These are phyloP conservation scores for Fusarium mundagurra DNA, from an alignment of 2,329 filamentous ascomycete species.

Conservation along the genomic window DNA sequence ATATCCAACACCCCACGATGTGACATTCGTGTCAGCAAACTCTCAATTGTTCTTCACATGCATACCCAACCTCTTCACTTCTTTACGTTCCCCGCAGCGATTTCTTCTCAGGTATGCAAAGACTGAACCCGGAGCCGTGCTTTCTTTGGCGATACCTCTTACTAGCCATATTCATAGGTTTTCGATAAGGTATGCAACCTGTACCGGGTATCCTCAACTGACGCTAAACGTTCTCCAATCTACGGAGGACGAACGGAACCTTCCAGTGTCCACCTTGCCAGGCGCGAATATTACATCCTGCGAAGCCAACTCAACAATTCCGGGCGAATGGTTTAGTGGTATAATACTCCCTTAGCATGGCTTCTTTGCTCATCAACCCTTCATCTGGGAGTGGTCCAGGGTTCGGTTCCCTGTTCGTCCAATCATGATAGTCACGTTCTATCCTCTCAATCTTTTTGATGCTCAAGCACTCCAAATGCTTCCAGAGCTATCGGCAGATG, in stretches of 20 bases:
- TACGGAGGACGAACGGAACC: not conserved
- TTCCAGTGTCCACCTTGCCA: not conserved
- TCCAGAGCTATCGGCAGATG: not conserved
- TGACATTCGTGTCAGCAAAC: constrained; percentile 3
- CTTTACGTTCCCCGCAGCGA: not conserved
- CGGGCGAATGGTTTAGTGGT: constrained; percentile 45
- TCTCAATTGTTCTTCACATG: constrained; percentile 26
- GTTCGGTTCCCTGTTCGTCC: constrained; percentile 43
- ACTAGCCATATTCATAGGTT: not conserved
- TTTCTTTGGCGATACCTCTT: not conserved
- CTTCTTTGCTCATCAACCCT: not conserved
- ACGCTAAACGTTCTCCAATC: not conserved
- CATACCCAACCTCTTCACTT: constrained; percentile 4
- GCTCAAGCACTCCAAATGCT: not conserved
- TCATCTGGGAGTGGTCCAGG: constrained; percentile 30
- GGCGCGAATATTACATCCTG: constrained; percentile 12
- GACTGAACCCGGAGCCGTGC: not conserved
- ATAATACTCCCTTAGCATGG: constrained; percentile 43
- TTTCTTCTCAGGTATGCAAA: not conserved
- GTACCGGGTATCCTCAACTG: not conserved
- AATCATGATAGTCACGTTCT: constrained; percentile 26
- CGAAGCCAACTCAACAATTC: not conserved
- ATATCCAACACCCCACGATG: not conserved
- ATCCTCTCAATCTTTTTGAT: not conserved
- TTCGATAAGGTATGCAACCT: not conserved